Evolutionary conservation across 371 early-diverging fungal genomes (phyloP), one percentile per base, ranked within the genome.

Genomic region (Lichtheimia ramosa): DNA sequence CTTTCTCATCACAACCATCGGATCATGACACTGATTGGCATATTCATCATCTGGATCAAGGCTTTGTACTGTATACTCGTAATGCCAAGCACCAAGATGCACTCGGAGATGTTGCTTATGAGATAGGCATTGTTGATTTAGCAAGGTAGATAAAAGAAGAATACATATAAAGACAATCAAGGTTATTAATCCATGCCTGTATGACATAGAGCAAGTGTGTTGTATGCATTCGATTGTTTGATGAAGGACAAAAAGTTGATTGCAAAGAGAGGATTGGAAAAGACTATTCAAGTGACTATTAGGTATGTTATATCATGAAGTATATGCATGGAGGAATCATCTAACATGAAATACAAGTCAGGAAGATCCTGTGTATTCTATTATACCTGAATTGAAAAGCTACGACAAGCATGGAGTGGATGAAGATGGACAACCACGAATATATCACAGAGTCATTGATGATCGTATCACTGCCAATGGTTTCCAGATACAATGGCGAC

Each of bases 401-500:
- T 55, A 58, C 23, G 70, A 70, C 23, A 21, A 41, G 3, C 65
- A 65, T 52, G 66, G 66, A 13, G 2, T 20, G 6, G 27, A 51
- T 1, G 49, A 43, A 18, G 24, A 68, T 15, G 59, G 39, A 28
- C 34, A 53, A 10, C 3, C 6, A 10, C 39, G 54, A 1, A 28
- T 51, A 1, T 72, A 52, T 24, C 54, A 43, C 20, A 63, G 69
- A 15, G 60, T 77, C 2, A 64, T 48, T 0, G 74, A 74, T 21
- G 48, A 59, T 24, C 49, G 58, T 40, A 42, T 74, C 7, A 27
- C 61, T 4, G 43, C 57, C 2, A 77, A 74, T 59, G 78, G 78
- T 13, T 74, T 77, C 25, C 20, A 40, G 7, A 59, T 56, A 10
- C 61, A 69, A 23, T 77, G 73, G 72, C 56, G 67, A 15, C 28